phyloP scores from a whole-genome alignment of 2,329 filamentous ascomycete genomes.

The Arthrobotrys sinensis region DNA sequence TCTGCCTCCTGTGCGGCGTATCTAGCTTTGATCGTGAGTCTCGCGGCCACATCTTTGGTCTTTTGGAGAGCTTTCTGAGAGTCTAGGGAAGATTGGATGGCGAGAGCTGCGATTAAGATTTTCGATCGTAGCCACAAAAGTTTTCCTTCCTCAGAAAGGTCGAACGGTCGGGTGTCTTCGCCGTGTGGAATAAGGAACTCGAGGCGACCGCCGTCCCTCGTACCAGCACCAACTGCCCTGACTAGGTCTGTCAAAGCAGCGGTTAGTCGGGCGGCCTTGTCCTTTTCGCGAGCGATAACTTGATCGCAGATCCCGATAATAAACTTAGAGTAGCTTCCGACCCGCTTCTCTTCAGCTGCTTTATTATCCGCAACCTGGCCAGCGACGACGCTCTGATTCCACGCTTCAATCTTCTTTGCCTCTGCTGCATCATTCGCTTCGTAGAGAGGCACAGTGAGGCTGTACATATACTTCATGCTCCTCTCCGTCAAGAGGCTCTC shows the following conservation, averaged over 20 bases:
- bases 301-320: conserved; percentile 48
- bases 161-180: conserved; percentile 51
- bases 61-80: conserved; percentile 60
- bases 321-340: conserved; percentile 54
- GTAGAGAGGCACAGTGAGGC: conserved; percentile 53
- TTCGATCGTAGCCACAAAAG: conserved; percentile 54
- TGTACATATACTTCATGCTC: conserved; percentile 61
- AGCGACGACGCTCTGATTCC: conserved; percentile 55
- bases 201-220: conserved; percentile 46
- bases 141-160: conserved; percentile 54
- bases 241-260: conserved; percentile 40
- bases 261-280: conserved; percentile 34
- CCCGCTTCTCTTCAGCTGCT: conserved; percentile 50
- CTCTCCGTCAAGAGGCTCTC: conserved; percentile 56
- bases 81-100: conserved; percentile 56
- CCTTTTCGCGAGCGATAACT: conserved; percentile 50
- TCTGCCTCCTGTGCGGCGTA: conserved; percentile 57
- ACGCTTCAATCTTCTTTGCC: conserved; percentile 59
- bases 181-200: conserved; percentile 52
- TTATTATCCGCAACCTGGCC: conserved; percentile 55
- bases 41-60: conserved; percentile 52
- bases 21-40: conserved; percentile 50
- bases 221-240: conserved; percentile 32
- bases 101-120: conserved; percentile 48
- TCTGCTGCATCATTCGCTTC: conserved; percentile 56